phyloP scores from a whole-genome alignment of 108 stramenopile species.

The Skeletonema grethae region DNA sequence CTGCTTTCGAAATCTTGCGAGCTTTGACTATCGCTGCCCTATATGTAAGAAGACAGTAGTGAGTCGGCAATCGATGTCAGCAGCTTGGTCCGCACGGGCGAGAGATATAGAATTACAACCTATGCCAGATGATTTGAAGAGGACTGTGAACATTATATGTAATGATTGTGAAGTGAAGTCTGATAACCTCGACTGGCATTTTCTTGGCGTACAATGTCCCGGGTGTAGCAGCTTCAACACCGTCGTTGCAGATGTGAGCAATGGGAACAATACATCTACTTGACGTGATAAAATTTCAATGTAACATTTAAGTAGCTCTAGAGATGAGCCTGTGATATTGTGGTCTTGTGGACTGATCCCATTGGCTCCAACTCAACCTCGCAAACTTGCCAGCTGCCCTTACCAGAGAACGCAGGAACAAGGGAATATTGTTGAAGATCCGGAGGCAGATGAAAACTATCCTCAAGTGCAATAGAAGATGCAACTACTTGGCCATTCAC shows the following conservation, averaged over 20 bases:
- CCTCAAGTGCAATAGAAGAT: slow-evolving; percentile 44
- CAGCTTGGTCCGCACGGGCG: slow-evolving; percentile 81
- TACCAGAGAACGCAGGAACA: slow-evolving; percentile 49
- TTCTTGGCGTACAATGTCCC: slow-evolving; percentile 85
- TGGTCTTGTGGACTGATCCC: slow-evolving; percentile 34
- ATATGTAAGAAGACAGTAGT: slow-evolving; percentile 91
- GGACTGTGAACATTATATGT: slow-evolving; percentile 83
- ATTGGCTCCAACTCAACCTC: slow-evolving; percentile 51
- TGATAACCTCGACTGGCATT: slow-evolving; percentile 73
- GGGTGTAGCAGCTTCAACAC: slow-evolving; percentile 81
- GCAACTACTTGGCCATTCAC: slow-evolving; percentile 49
- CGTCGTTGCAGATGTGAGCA: slow-evolving; percentile 69
- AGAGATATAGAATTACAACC: slow-evolving; percentile 87
- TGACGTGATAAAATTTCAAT: not conserved
- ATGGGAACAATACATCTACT: not conserved
- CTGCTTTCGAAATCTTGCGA: slow-evolving; percentile 86
- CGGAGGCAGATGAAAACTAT: slow-evolving; percentile 49
- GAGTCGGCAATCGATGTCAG: slow-evolving; percentile 68
- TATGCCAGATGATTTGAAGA: slow-evolving; percentile 83
- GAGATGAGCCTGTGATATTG: slow-evolving; percentile 34
- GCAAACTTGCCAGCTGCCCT: slow-evolving; percentile 45
- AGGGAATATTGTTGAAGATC: slow-evolving; percentile 44
- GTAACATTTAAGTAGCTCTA: not conserved
- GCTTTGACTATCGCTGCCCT: slow-evolving; percentile 88
- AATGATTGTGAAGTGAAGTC: slow-evolving; percentile 84